Conservation (phyloP, 768 basidiomycete genomes). For the Mycena capillaripes region DNA sequence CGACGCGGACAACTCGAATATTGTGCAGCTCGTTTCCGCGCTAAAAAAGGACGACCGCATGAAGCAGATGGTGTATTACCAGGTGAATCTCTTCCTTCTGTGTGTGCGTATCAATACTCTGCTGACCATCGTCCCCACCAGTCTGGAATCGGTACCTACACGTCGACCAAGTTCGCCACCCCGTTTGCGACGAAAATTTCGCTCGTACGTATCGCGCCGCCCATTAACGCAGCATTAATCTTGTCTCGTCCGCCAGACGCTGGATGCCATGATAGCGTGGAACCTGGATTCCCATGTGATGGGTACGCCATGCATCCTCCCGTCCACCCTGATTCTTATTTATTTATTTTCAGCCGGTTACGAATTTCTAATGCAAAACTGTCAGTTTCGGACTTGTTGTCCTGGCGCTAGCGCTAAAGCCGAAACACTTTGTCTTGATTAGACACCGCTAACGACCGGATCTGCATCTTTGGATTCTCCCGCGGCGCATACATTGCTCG, state of each 20-base stretch:
- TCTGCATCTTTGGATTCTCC: constrained; percentile 79
- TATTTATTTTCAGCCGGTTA: constrained; percentile 57
- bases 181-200: constrained; percentile 54
- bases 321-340: background rate
- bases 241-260: constrained; percentile 45
- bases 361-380: constrained; percentile 72
- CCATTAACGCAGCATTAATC: background rate
- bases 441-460: constrained; percentile 68
- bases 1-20: constrained; percentile 67
- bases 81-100: constrained; percentile 48
- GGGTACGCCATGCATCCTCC: constrained; percentile 43
- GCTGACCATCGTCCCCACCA: constrained; percentile 36
- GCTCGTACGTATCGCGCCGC: constrained; percentile 47
- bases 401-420: background rate
- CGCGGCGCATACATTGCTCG: constrained; percentile 77
- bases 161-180: constrained; percentile 51
- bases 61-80: constrained; percentile 73
- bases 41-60: constrained; percentile 65
- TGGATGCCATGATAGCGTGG: constrained; percentile 66
- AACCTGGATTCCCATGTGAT: constrained; percentile 65
- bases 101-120: constrained; percentile 6
- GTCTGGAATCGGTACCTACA: constrained; percentile 70
- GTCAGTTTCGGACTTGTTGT: constrained; percentile 42
- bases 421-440: constrained; percentile 5
- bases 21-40: constrained; percentile 64